Evolutionary conservation across 805 yeast species (phyloP).

Genomic region (Starmera quercuum): DNA sequence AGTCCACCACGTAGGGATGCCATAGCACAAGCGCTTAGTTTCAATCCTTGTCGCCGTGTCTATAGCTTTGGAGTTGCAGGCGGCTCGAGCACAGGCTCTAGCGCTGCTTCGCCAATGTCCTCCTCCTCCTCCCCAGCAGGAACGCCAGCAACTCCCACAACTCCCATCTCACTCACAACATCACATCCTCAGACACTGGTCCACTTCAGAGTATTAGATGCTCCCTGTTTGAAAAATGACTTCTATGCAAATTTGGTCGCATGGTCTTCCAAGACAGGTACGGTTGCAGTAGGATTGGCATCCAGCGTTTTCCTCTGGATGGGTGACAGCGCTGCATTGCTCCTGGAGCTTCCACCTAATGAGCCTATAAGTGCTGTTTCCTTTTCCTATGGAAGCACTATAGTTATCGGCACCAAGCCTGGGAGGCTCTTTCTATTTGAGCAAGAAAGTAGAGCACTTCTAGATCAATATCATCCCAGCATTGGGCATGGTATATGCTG

Average conservation of each 20-base stretch:
- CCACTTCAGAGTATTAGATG: slow-evolving; percentile 50
- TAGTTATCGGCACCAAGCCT: slow-evolving; percentile 49
- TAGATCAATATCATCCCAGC: slow-evolving; percentile 17
- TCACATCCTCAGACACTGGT: slow-evolving; percentile 6
- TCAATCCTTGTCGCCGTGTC: slow-evolving; percentile 33
- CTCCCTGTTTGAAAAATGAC: slow-evolving; percentile 69
- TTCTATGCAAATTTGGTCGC: slow-evolving; percentile 69
- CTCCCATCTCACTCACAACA: slow-evolving; percentile 2
- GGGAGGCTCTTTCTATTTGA: slow-evolving; percentile 46
- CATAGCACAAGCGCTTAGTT: slow-evolving; percentile 45
- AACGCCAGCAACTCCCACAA: slow-evolving; percentile 1
- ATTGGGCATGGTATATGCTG: slow-evolving; percentile 43
- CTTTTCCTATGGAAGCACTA: slow-evolving; percentile 38
- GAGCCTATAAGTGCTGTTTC: slow-evolving; percentile 50
- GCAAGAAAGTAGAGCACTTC: slow-evolving; percentile 16
- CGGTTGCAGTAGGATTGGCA: slow-evolving; percentile 62
- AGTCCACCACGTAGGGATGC: slow-evolving; percentile 31
- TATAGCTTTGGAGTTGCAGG: slow-evolving; percentile 22
- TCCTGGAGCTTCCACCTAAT: slow-evolving; percentile 29
- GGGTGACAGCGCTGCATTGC: slow-evolving; percentile 36
- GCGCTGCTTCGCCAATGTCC: slow-evolving; percentile 1
- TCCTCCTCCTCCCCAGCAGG: slow-evolving; percentile 5
- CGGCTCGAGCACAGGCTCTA: too few relatives aligned
- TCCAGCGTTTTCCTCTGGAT: slow-evolving; percentile 57
- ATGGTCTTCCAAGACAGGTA: slow-evolving; percentile 50